Base-by-base conservation (phyloP, 495 filamentous ascomycete species). In the Xylaria flabelliformis region DNA sequence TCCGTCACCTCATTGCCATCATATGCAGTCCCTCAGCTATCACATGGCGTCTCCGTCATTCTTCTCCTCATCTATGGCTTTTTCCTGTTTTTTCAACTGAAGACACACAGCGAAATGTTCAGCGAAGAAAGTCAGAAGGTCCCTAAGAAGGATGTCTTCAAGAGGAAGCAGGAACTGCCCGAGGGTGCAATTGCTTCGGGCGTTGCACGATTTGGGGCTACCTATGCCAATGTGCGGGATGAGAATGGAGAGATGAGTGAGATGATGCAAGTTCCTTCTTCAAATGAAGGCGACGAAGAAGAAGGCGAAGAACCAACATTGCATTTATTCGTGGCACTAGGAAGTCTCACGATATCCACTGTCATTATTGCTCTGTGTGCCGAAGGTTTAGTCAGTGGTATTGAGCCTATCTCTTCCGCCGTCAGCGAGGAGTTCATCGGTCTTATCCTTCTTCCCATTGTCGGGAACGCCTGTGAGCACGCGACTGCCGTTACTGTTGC, bases 401-500 rank as follows among this genome's bases (percentile, higher is more conserved):
- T 98, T 81, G 83, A 90, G 70, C 86, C 89, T 39, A 80, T 97
- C 55, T 75, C 76, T 29, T 86, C 87, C 15, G 73, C 73, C 10
- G 85, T 96, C 61, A 90, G 89, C 19, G 84, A 90, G 59, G 93
- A 93, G 32, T 97, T 96, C 74, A 91, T 96, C 64, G 93, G 93
- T 59, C 81, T 97, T 73, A 95, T 97, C 72, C 88, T 96, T 4
- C 85, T 96, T 3, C 93, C 93, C n/a, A 95, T 97, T 72, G 93
- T 96, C 39, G 93, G 93, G 53, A 96, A 97, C 77, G 93, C 93
- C 5, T 93, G 93, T 7, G 93, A 97, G 80, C 93, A 96, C 77
- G 93, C 92, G 26, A 96, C 93, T 2, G 93, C 93, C 26, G 92
- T 97, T 32, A 95, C 92, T 0, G 93, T 95, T 7, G 93, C 93